These are phyloP conservation scores for Chlorophyllum brunneum DNA, from an alignment of 768 basidiomycete genomes.

Conservation along the genomic window DNA sequence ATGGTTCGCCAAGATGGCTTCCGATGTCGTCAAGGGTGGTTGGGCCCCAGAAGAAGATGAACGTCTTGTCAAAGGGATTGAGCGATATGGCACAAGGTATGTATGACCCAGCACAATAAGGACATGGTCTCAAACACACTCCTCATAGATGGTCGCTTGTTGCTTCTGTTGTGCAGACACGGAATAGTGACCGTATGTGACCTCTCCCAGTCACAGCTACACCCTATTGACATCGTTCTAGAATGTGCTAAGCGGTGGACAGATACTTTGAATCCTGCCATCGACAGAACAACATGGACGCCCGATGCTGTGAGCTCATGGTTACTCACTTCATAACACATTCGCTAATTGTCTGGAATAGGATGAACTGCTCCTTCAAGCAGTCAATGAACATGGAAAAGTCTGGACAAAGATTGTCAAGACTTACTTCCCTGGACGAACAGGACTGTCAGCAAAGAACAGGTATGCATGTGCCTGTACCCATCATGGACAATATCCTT, in stretches of 20 bases:
- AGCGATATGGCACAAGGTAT: conserved; percentile 53
- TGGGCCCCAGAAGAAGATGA: conserved; percentile 62
- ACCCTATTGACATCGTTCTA: conserved; percentile 21
- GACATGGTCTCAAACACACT: conserved; percentile 9
- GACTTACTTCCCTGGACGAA: conserved; percentile 57
- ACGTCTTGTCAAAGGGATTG: conserved; percentile 51
- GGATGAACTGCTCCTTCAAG: conserved; percentile 52
- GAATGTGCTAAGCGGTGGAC: conserved; percentile 64
- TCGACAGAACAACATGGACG: conserved; percentile 58
- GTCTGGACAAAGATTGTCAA: conserved; percentile 63
- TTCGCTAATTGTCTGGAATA: conserved; percentile 18
- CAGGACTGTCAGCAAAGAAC: conserved; percentile 58
- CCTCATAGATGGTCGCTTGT: conserved; percentile 50
- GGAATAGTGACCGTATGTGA: conserved; percentile 56
- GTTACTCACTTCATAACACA: not conserved
- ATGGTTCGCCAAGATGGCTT: conserved; percentile 63
- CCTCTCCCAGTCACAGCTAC: not conserved
- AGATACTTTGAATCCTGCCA: conserved; percentile 57
- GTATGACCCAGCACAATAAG: conserved; percentile 1
- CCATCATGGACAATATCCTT: conserved; percentile 5
- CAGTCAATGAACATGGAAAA: conserved; percentile 53
- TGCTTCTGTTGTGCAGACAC: conserved; percentile 50
- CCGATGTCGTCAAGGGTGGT: conserved; percentile 57
- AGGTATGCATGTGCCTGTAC: conserved; percentile 29
- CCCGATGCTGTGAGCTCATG: conserved; percentile 40